Evolutionary conservation across 345 rosid species (phyloP).

Genomic region (Angophora floribunda): DNA sequence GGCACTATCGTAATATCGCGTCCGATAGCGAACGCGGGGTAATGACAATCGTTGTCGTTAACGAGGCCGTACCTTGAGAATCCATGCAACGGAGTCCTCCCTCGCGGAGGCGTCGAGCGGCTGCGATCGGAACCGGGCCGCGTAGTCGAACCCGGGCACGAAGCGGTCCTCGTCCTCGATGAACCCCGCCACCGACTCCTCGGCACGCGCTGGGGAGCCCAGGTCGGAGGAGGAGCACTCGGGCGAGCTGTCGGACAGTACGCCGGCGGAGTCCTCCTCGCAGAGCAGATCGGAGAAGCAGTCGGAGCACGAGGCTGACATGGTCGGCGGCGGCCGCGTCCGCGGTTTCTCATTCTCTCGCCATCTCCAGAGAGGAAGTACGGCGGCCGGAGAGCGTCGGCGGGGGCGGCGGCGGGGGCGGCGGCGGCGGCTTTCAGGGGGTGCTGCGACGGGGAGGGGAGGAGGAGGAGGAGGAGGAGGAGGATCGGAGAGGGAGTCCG

Average conservation of each 20-base stretch:
- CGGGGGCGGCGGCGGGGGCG: neutral
- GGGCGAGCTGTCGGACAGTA: slow-evolving; percentile 56
- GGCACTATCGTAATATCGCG: slow-evolving; percentile 11
- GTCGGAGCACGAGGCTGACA: slow-evolving; percentile 53
- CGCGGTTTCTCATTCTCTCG: slow-evolving; percentile 21
- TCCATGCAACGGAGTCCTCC: slow-evolving; percentile 91
- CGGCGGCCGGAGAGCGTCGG: neutral
- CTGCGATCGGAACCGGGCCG: slow-evolving; percentile 56
- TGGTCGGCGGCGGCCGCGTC: slow-evolving; percentile 1
- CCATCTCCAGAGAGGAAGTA: slow-evolving; percentile 10
- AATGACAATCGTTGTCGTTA: neutral
- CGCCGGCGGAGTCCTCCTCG: slow-evolving; percentile 62
- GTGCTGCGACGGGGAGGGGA: neutral
- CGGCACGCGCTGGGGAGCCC: slow-evolving; percentile 29
- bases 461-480: neutral
- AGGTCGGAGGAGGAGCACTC: slow-evolving; percentile 60
- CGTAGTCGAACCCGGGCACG: slow-evolving; percentile 84
- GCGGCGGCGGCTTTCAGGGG: neutral
- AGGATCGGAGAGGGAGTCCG: neutral
- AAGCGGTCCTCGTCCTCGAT: slow-evolving; percentile 69
- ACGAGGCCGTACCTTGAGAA: slow-evolving; percentile 56
- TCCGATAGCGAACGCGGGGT: neutral
- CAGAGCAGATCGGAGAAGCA: slow-evolving; percentile 69
- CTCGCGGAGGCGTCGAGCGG: slow-evolving; percentile 81
- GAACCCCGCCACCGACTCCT: slow-evolving; percentile 60